A percentile compares a stretch with the other conserved stretches of the same genome.
Conservation (phyloP, 2,329 filamentous ascomycete genomes). For the Talaromyces amestolkiae region DNA sequence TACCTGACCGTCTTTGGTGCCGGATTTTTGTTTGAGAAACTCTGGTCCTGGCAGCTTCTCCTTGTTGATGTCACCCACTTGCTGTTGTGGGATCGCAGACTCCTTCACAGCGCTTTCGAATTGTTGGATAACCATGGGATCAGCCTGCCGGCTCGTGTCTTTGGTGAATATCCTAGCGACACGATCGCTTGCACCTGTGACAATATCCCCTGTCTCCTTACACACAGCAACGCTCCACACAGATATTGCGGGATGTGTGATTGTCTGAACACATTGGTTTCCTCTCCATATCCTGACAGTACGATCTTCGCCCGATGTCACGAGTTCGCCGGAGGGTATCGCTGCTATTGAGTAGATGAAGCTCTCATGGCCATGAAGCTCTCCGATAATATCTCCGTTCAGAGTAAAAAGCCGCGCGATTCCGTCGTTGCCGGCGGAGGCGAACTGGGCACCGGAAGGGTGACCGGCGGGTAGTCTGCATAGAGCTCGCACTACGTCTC, state of each 20-base stretch:
- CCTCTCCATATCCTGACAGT: slow-evolving; percentile 87
- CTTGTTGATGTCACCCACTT: slow-evolving; percentile 80
- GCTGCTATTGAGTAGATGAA: slow-evolving; percentile 86
- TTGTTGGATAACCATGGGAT: slow-evolving; percentile 63
- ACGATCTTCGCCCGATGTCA: slow-evolving; percentile 91
- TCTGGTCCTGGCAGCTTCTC: slow-evolving; percentile 86
- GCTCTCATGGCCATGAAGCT: slow-evolving; percentile 84
- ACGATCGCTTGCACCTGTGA: slow-evolving; percentile 88
- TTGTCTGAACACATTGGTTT: slow-evolving; percentile 82
- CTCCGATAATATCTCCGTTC: slow-evolving; percentile 70
- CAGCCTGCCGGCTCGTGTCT: slow-evolving; percentile 65
- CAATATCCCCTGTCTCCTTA: slow-evolving; percentile 80
- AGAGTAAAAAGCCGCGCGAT: slow-evolving; percentile 84
- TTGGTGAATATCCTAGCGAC: slow-evolving; percentile 81
- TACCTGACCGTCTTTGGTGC: slow-evolving; percentile 94
- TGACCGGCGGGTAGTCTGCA: slow-evolving; percentile 74
- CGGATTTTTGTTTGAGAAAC: slow-evolving; percentile 75
- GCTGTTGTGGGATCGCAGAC: slow-evolving; percentile 84
- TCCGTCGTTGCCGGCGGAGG: slow-evolving; percentile 90
- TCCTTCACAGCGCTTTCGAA: slow-evolving; percentile 81
- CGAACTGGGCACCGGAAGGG: slow-evolving; percentile 83
- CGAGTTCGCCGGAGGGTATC: slow-evolving; percentile 78
- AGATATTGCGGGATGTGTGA: slow-evolving; percentile 93
- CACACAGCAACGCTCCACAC: slow-evolving; percentile 92
- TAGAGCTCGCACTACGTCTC: slow-evolving; percentile 84